These are phyloP conservation scores for Ceratobasidium sp. DNA, from an alignment of 1,284 basidiomycete genomes.

Conservation along the genomic window DNA sequence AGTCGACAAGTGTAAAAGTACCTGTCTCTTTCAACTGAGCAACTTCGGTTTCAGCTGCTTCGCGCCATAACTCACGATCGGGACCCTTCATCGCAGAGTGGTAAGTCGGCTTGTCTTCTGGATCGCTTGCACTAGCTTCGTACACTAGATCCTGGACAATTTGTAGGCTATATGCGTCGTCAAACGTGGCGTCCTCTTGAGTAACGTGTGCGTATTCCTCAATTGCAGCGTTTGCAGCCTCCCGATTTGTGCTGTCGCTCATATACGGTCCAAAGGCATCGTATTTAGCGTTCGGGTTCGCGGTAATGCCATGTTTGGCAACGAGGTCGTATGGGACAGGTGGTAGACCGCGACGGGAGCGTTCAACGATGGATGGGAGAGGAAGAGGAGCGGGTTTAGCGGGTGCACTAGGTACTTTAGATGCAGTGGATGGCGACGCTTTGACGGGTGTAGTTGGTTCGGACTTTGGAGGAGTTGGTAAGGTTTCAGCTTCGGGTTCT, in stretches of 20 bases:
- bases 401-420: not conserved
- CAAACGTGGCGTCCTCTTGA: slow-evolving; percentile 9
- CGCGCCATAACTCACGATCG: slow-evolving; percentile 23
- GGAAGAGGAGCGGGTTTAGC: not conserved
- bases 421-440: not conserved
- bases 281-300: slow-evolving; percentile 3
- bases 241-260: not conserved
- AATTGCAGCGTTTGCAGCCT: slow-evolving; percentile 7
- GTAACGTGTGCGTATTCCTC: slow-evolving; percentile 1
- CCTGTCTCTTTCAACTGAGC: slow-evolving; percentile 18
- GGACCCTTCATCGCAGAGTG: slow-evolving; percentile 10
- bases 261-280: slow-evolving; percentile 19
- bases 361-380: not conserved
- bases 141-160: not conserved
- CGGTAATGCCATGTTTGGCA: slow-evolving; percentile 4
- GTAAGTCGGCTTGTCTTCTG: not conserved
- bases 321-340: not conserved
- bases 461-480: not conserved
- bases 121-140: not conserved
- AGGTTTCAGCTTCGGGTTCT: not conserved
- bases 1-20: slow-evolving; percentile 4
- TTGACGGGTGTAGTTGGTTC: slow-evolving; percentile 16
- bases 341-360: not conserved
- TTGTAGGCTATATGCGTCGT: slow-evolving; percentile 16
- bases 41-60: slow-evolving; percentile 13